Percentiles rank a stretch among this genome's conserved stretches.
Conservation (phyloP, 2,329 filamentous ascomycete species). For the Dactylonectria macrodidyma region DNA sequence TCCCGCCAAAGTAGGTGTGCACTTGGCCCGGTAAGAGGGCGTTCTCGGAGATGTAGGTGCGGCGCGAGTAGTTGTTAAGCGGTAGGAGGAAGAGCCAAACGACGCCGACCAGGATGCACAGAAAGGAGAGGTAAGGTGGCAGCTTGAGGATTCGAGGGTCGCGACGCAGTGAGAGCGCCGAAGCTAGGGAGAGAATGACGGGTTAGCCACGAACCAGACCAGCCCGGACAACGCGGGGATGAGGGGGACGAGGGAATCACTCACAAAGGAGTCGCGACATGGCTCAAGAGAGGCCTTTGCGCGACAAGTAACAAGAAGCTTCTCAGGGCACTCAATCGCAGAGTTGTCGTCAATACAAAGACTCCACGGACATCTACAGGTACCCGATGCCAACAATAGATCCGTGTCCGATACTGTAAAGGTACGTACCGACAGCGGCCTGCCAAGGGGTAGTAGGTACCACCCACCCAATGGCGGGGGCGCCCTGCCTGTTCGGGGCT, state of each 20-base stretch:
- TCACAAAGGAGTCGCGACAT: constrained; percentile 71
- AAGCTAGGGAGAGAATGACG: constrained; percentile 56
- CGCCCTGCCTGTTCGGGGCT: constrained; percentile 7
- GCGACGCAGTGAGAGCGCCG: constrained; percentile 79
- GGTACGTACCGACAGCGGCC: constrained; percentile 42
- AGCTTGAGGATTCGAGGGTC: constrained; percentile 87
- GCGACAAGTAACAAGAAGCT: constrained; percentile 26
- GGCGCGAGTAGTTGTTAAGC: constrained; percentile 89
- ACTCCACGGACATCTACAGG: constrained; percentile 19
- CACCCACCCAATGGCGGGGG: constrained; percentile 1
- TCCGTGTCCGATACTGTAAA: constrained; percentile 7
- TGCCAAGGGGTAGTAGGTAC: background rate
- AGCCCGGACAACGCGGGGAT: background rate
- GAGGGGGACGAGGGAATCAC: constrained; percentile 40
- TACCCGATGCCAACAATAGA: constrained; percentile 22
- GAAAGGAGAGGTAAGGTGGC: constrained; percentile 87
- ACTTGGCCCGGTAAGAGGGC: constrained; percentile 95
- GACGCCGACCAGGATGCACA: constrained; percentile 88
- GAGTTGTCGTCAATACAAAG: constrained; percentile 34
- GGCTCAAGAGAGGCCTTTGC: constrained; percentile 23
- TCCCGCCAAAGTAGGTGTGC: constrained; percentile 97
- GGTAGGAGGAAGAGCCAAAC: constrained; percentile 93
- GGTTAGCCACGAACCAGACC: background rate
- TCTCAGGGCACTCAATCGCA: constrained; percentile 27
- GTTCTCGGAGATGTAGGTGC: constrained; percentile 98